Percentiles rank a stretch among this genome's conserved stretches.
phyloP scores from a whole-genome alignment of 768 basidiomycete species.

The Pleurotus sapidus region DNA sequence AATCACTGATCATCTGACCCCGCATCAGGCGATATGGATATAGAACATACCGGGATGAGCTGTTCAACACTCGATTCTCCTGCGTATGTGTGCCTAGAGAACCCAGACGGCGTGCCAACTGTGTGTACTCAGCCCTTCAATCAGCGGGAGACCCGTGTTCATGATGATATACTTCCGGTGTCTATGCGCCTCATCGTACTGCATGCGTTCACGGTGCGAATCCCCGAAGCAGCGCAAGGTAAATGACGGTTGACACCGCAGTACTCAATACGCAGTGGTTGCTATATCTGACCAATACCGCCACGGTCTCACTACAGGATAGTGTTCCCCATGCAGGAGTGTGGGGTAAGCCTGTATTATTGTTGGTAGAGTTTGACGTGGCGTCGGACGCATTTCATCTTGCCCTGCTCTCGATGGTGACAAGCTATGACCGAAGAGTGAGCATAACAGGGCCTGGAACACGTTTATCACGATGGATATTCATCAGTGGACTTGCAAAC shows the following conservation, averaged over 20 bases:
- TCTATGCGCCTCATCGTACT: not conserved
- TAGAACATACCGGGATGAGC: conserved; percentile 3
- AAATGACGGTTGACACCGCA: too few relatives aligned
- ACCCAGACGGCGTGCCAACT: not conserved
- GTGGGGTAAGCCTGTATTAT: conserved; percentile 2
- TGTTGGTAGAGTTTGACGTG: conserved; percentile 1
- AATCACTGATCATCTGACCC: not conserved
- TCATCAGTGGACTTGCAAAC: not conserved
- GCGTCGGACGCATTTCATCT: conserved; percentile 6
- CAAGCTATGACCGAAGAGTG: conserved; percentile 8
- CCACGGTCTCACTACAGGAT: not conserved
- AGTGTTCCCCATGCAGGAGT: conserved; percentile 2
- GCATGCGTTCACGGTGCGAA: conserved; percentile 2
- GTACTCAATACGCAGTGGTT: too few relatives aligned
- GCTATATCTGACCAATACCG: too few relatives aligned
- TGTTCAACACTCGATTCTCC: not conserved
- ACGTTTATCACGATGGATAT: conserved; percentile 1
- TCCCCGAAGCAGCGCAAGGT: not conserved
- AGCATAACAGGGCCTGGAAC: not conserved
- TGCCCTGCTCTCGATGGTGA: conserved; percentile 2
- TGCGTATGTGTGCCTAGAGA: not conserved
- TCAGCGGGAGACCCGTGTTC: too few relatives aligned
- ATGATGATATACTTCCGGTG: not conserved
- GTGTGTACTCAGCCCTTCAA: too few relatives aligned
- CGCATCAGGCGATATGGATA: not conserved